phyloP scores from a whole-genome alignment of 1,284 basidiomycete genomes.

The Jaminaea rosea region DNA sequence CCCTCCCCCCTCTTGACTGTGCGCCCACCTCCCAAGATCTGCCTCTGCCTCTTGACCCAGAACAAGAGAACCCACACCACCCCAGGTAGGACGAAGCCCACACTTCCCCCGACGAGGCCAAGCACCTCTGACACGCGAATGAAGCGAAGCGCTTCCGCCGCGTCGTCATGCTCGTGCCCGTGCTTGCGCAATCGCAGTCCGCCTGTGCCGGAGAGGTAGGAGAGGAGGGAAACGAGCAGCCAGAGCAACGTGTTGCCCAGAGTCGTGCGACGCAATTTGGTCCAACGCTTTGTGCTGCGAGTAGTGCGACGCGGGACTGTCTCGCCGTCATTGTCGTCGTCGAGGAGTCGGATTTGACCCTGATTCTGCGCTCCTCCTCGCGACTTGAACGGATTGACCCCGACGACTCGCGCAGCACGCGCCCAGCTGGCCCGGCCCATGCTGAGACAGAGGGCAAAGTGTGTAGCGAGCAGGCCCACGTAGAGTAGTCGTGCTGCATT shows the following conservation, averaged over 20 bases:
- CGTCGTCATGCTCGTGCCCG: constrained; percentile 5
- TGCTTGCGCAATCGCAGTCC: constrained; percentile 24
- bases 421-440: constrained; percentile 41
- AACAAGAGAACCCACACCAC: constrained; percentile 43
- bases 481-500: constrained; percentile 33
- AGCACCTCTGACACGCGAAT: constrained; percentile 29
- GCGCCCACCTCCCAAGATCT: constrained; percentile 38
- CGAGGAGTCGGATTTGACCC: background rate
- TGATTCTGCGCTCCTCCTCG: background rate
- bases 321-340: too few species aligned
- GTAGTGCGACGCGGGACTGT: background rate
- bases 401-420: constrained; percentile 26
- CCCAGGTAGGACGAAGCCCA: constrained; percentile 39
- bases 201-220: constrained; percentile 37
- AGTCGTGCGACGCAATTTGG: constrained; percentile 26
- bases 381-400: constrained; percentile 24
- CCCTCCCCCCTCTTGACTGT: too few species aligned
- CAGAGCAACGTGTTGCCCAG: constrained; percentile 35
- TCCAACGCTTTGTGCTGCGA: constrained; percentile 15
- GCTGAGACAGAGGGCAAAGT: constrained; percentile 35
- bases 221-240: constrained; percentile 26
- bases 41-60: constrained; percentile 33
- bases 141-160: constrained; percentile 36
- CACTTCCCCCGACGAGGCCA: constrained; percentile 36
- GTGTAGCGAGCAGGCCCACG: constrained; percentile 28